Base-by-base conservation (phyloP, 345 rosid species). In the Euphorbia pulcherrima region DNA sequence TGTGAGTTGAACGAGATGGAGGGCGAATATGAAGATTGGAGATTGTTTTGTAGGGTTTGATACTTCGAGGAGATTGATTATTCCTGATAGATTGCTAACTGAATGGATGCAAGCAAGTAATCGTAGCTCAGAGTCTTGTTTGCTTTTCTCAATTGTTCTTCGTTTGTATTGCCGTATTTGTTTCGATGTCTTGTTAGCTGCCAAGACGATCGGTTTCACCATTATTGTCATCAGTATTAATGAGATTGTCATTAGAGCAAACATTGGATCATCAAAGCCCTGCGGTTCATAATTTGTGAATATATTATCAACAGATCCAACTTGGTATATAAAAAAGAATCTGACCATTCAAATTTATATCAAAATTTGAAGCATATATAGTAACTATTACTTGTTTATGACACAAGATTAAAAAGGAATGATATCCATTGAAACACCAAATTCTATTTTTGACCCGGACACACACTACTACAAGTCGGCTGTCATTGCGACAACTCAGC, bases 1-100 rank as follows among this genome's bases (percentile, higher is more conserved):
- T 1, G 81, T 76, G 61, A 86, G 84, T 73, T 85, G 90, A 6
- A 88, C 80, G 5, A 90, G 77, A 70, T 86, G 92, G 62, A 79
- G 62, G 0, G 85, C 90, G 1, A 74, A 77, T 58, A 82, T 65
- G 12, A 57, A 12, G 4, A 69, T 69, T 8, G 72, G 72, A 40
- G 64, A 56, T 28, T 68, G 37, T 24, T 44, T 41, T 17, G 64
- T 68, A 0, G 72, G 35, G 12, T 68, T 57, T 0, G 72, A 68
- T 29, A n/a, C 24, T 41, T 68, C 64, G 4, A 68, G 55, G 46
- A 68, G 72, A 29, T 58, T 68, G n/a, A 47, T 33, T 1, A 69
- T 47, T 4, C 65, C 65, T 30, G 72, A 50, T 16, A 69, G 11
- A 12, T 69, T 69, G 48, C 35, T 52, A 10, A 24, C 27, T 1